These are phyloP conservation scores for Cercospora canescens DNA, from an alignment of 2,329 filamentous ascomycete genomes.

Conservation along the genomic window DNA sequence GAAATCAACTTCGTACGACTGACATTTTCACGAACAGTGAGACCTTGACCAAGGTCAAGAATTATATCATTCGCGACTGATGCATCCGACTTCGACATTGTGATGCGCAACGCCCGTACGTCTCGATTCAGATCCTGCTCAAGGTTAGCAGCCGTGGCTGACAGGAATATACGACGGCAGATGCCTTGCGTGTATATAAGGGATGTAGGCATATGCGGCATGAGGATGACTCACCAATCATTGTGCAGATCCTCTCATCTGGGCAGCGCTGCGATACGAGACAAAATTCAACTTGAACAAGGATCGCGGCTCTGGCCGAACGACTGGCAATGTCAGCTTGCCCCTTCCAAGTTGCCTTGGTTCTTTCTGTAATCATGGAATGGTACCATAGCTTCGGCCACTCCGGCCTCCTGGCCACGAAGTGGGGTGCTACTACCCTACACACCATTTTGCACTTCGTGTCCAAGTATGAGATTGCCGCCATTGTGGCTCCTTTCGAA, in stretches of 20 bases:
- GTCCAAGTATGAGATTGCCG: background rate
- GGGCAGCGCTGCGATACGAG: background rate
- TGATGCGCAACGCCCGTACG: background rate
- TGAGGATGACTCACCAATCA: background rate
- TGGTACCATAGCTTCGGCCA: background rate
- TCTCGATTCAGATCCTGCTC: background rate
- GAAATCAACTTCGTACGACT: background rate
- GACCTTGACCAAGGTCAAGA: constrained; percentile 9
- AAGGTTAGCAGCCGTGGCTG: background rate
- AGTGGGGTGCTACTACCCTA: background rate
- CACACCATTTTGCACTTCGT: background rate
- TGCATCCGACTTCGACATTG: background rate
- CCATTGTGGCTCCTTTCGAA: background rate
- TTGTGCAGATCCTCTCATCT: too few relatives aligned
- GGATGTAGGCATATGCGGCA: too few relatives aligned
- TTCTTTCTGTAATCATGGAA: background rate
- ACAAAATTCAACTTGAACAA: background rate
- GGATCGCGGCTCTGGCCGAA: background rate
- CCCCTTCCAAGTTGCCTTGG: background rate
- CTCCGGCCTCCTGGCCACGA: background rate
- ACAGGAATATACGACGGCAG: background rate
- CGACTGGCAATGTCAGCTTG: background rate
- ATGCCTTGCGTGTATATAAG: too few relatives aligned
- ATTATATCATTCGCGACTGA: background rate
- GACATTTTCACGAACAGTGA: constrained; percentile 19